Evolutionary conservation across 2,329 filamentous ascomycete genomes (phyloP).

Genomic region (Thielaviopsis musarum): DNA sequence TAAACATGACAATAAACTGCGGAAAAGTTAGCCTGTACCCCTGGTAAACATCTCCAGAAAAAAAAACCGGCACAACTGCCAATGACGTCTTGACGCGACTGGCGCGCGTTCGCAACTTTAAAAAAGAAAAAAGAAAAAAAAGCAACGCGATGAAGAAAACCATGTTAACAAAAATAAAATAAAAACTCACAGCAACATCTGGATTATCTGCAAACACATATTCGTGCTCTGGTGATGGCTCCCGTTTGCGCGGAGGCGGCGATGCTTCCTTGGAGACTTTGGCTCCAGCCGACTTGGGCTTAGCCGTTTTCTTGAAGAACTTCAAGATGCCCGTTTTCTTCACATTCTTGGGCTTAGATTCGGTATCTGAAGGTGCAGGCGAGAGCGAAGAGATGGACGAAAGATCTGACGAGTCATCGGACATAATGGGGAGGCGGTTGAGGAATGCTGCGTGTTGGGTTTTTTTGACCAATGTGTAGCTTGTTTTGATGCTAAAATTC

Average conservation of each 20-base stretch:
- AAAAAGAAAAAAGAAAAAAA: slow-evolving; percentile 12
- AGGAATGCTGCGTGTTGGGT: neutral
- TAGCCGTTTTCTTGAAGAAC: slow-evolving; percentile 32
- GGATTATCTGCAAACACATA: slow-evolving; percentile 78
- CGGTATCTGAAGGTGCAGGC: slow-evolving; percentile 27
- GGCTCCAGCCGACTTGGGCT: slow-evolving; percentile 21
- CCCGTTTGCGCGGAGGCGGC: slow-evolving; percentile 58
- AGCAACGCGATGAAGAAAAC: neutral
- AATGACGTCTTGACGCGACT: slow-evolving; percentile 29
- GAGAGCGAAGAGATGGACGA: slow-evolving; percentile 38
- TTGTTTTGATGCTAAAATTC: neutral
- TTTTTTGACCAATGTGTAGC: neutral
- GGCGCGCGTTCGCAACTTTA: slow-evolving; percentile 30
- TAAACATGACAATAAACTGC: slow-evolving; percentile 97
- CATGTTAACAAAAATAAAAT: neutral
- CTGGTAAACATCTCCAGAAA: neutral
- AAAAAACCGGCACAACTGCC: slow-evolving; percentile 10
- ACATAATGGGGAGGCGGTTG: slow-evolving; percentile 12
- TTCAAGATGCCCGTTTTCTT: slow-evolving; percentile 45
- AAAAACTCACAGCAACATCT: slow-evolving; percentile 68
- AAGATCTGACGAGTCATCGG: slow-evolving; percentile 45
- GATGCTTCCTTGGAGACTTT: slow-evolving; percentile 37
- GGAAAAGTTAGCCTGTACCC: slow-evolving; percentile 18
- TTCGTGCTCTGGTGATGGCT: slow-evolving; percentile 79
- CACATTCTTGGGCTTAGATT: slow-evolving; percentile 35